Evolutionary conservation across 805 yeast genomes (phyloP).

Genomic region (Metschnikowia arizonensis): DNA sequence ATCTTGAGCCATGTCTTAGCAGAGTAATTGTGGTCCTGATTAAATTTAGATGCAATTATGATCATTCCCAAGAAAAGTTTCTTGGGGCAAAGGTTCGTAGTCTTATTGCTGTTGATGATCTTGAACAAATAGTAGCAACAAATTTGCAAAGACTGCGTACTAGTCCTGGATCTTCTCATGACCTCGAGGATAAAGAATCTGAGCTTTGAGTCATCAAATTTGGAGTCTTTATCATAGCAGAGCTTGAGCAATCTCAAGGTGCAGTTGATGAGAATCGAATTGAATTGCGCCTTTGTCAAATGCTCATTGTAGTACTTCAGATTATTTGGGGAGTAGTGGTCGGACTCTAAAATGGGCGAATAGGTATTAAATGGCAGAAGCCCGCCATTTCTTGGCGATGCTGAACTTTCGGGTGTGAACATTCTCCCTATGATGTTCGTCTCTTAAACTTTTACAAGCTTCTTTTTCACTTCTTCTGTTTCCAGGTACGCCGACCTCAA

Average conservation of each 20-base stretch:
- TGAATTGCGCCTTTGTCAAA: slow-evolving; percentile 39
- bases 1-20: slow-evolving; percentile 71
- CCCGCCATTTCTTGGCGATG: slow-evolving; percentile 12
- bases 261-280: slow-evolving; percentile 35
- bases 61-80: slow-evolving; percentile 64
- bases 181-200: slow-evolving; percentile 39
- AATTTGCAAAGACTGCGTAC: slow-evolving; percentile 59
- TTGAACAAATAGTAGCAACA: slow-evolving; percentile 62
- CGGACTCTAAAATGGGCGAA: slow-evolving; percentile 14
- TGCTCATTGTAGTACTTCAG: slow-evolving; percentile 37
- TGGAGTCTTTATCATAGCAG: slow-evolving; percentile 20
- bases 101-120: slow-evolving; percentile 26
- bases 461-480: slow-evolving; percentile 2
- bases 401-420: slow-evolving; percentile 15
- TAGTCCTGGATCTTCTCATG: slow-evolving; percentile 51
- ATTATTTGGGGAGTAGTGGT: slow-evolving; percentile 31
- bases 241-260: slow-evolving; percentile 34
- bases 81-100: slow-evolving; percentile 49
- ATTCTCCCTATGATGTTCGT: slow-evolving; percentile 1
- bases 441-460: not conserved
- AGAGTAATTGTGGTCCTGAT: slow-evolving; percentile 68
- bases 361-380: slow-evolving; percentile 7
- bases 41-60: slow-evolving; percentile 68
- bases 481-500: slow-evolving; percentile 4
- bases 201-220: slow-evolving; percentile 18